Evolutionary conservation across 2,329 filamentous ascomycete species (phyloP).

Genomic region (Hymenoscyphus scutula): DNA sequence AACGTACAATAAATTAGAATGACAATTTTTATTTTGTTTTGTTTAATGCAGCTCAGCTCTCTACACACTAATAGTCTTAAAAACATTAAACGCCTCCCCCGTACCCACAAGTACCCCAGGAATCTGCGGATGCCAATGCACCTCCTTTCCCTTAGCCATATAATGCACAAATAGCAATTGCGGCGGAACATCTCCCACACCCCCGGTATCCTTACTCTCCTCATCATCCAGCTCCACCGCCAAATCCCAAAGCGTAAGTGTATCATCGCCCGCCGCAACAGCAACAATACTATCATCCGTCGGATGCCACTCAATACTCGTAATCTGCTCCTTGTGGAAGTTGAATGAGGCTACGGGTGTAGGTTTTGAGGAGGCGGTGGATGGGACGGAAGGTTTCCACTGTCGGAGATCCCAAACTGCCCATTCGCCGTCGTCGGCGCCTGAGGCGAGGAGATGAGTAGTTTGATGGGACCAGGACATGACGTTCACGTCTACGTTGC

Average conservation of each 20-base stretch:
- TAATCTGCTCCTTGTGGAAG: slow-evolving; percentile 97
- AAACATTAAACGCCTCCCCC: slow-evolving; percentile 81
- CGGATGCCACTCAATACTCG: slow-evolving; percentile 94
- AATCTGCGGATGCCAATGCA: slow-evolving; percentile 97
- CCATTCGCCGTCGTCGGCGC: slow-evolving; percentile 91
- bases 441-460: slow-evolving; percentile 83
- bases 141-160: slow-evolving; percentile 89
- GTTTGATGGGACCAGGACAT: slow-evolving; percentile 93
- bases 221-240: slow-evolving; percentile 96
- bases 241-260: slow-evolving; percentile 93
- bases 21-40: neutral
- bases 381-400: slow-evolving; percentile 70
- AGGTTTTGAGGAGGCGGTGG: slow-evolving; percentile 50
- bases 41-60: slow-evolving; percentile 11
- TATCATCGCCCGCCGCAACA: slow-evolving; percentile 89
- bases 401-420: slow-evolving; percentile 94
- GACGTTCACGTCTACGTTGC: slow-evolving; percentile 87
- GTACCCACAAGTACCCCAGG: slow-evolving; percentile 86
- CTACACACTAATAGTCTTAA: slow-evolving; percentile 80
- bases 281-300: slow-evolving; percentile 94
- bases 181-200: slow-evolving; percentile 85
- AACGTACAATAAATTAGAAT: neutral
- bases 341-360: slow-evolving; percentile 88
- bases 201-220: slow-evolving; percentile 86
- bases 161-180: slow-evolving; percentile 97